Evolutionary conservation across 2,329 filamentous ascomycete genomes (phyloP), one percentile per base, ranked within the genome.

Genomic region (Monosporascus sp.): DNA sequence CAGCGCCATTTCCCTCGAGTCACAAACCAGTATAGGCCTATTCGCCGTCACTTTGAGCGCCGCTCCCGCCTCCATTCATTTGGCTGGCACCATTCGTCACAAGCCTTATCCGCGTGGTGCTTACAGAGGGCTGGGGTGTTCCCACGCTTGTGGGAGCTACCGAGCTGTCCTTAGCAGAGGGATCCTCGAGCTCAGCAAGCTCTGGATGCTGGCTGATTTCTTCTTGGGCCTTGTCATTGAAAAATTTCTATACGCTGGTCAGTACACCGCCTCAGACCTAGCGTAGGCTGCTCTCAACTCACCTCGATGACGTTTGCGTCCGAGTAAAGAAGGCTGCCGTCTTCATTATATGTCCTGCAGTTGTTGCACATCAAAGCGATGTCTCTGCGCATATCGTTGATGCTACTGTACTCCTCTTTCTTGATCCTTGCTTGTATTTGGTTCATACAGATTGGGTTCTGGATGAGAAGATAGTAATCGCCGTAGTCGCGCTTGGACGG

Each of bases 281-380:
- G 20, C 15, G 41, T 34, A 38, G 39, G 11, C 5, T 39, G 41
- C 2, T 42, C 14, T 46, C 52, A 42, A 74, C 85, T 76, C 76
- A 96, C 91, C 81, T 96, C 89, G 72, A 99, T 97, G 51, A 88
- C 79, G 70, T 92, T 92, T 48, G 93, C 93, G 76, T 99, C 94
- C 65, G 89, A 82, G 74, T 92, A 97, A 51, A 99, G 81, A 63
- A 95, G 77, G 70, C 92, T 97, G 53, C 87, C 89, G 67, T 97
- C 94, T 72, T 99, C 95, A 65, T 99, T 99, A 77, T 96, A 99
- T 3, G 89, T 94, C 69, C 90, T 84, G 60, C 93, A 96, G 70
- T 99, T 99, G 67, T 81, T 84, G 69, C 92, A 94, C 71, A 99
- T 82, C 57, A 93, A 74, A 49, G 85, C 83, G 57, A 99, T 85